A percentile compares a stretch with the other conserved stretches of the same genome.
Conservation (phyloP, 495 filamentous ascomycete species). For the Aspergillus carlsbadensis region DNA sequence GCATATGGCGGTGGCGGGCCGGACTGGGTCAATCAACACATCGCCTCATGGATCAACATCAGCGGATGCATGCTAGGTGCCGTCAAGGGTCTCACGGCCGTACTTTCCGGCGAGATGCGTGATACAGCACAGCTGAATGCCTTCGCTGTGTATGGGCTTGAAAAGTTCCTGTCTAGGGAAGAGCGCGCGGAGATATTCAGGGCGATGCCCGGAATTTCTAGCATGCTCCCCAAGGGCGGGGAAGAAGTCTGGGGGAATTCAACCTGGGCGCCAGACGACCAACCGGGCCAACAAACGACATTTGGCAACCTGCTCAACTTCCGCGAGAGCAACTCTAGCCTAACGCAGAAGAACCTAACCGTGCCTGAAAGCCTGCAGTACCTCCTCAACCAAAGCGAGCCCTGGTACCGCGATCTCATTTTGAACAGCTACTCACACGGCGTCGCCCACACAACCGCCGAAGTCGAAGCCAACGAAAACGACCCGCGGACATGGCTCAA, state of each 20-base stretch:
- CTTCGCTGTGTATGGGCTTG: slow-evolving; percentile 96
- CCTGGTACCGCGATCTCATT: slow-evolving; percentile 80
- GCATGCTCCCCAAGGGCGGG: slow-evolving; percentile 96
- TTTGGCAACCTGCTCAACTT: slow-evolving; percentile 89
- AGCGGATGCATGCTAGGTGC: slow-evolving; percentile 97
- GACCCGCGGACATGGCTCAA: slow-evolving; percentile 90
- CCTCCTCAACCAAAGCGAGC: slow-evolving; percentile 71
- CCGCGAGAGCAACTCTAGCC: slow-evolving; percentile 63
- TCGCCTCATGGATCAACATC: slow-evolving; percentile 97
- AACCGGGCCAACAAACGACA: slow-evolving; percentile 63
- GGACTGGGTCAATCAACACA: slow-evolving; percentile 84
- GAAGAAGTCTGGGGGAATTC: slow-evolving; percentile 91
- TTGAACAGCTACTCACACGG: slow-evolving; percentile 79
- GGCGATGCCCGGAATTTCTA: slow-evolving; percentile 93
- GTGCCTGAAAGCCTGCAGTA: slow-evolving; percentile 73
- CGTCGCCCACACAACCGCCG: slow-evolving; percentile 73
- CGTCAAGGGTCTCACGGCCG: slow-evolving; percentile 84
- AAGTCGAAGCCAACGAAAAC: slow-evolving; percentile 85
- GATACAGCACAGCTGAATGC: slow-evolving; percentile 96
- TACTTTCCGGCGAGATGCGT: slow-evolving; percentile 95
- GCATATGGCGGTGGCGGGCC: slow-evolving; percentile 77
- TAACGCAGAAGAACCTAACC: slow-evolving; percentile 72
- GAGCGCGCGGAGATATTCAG: slow-evolving; percentile 94
- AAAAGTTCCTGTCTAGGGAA: slow-evolving; percentile 87
- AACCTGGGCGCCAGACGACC: slow-evolving; percentile 88